Evolutionary conservation across 2,329 filamentous ascomycete genomes (phyloP).

Genomic region (Ascochyta clinopodiicola): DNA sequence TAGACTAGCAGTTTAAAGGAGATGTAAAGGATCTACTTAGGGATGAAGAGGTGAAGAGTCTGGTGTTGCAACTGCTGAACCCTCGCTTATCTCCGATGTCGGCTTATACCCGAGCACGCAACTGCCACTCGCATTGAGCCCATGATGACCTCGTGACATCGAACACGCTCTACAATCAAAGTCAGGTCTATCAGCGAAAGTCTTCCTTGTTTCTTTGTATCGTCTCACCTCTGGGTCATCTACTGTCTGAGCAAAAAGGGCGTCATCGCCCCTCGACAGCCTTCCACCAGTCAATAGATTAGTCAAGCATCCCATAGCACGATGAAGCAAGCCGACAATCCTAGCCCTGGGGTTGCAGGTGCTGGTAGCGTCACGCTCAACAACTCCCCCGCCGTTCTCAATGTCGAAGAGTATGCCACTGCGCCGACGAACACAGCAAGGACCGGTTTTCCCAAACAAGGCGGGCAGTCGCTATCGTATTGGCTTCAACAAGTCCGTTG

Average conservation of each 20-base stretch:
- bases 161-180: not conserved
- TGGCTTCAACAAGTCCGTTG: constrained; percentile 39
- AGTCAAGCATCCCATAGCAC: not conserved
- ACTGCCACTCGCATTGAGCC: not conserved
- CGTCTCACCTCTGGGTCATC: not conserved
- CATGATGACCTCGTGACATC: not conserved
- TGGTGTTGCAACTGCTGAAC: not conserved
- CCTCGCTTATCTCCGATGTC: not conserved
- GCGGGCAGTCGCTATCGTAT: constrained; percentile 35
- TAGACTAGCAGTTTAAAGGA: not conserved
- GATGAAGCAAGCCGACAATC: constrained; percentile 19
- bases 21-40: too few species aligned
- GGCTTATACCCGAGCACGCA: constrained; percentile 10
- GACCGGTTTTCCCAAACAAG: constrained; percentile 34
- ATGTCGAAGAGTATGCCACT: constrained; percentile 29
- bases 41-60: not conserved
- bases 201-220: not conserved
- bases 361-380: constrained; percentile 15
- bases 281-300: too few species aligned
- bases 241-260: not conserved
- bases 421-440: constrained; percentile 7
- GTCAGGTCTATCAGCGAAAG: not conserved
- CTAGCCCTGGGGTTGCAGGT: constrained; percentile 6
- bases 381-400: constrained; percentile 20
- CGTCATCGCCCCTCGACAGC: not conserved